Percentiles rank a stretch among this genome's conserved stretches.
Conservation (phyloP, 2,329 filamentous ascomycete species). For the Cladosporium velox region DNA sequence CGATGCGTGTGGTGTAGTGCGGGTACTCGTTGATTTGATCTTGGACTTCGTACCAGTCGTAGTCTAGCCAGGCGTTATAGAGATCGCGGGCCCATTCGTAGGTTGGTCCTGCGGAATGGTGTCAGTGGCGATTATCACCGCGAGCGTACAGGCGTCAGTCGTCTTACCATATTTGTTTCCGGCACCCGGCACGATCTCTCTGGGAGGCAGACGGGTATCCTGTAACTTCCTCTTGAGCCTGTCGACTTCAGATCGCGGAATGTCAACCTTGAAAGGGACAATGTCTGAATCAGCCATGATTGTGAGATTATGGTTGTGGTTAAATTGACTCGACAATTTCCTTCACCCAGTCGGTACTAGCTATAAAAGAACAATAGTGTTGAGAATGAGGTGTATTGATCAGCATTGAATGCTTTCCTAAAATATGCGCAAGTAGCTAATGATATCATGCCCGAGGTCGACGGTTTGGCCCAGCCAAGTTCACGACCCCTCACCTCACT, state of each 20-base stretch:
- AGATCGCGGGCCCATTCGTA: conserved; percentile 39
- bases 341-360: not conserved
- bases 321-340: not conserved
- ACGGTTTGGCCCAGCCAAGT: not conserved
- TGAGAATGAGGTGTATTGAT: no score
- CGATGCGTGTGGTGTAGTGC: conserved; percentile 41
- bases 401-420: no score
- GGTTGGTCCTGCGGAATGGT: conserved; percentile 5
- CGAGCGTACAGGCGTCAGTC: not conserved
- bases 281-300: conserved; percentile 26
- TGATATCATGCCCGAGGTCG: conserved; percentile 6
- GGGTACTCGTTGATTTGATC: conserved; percentile 37
- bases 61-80: conserved; percentile 40
- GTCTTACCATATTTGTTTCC: conserved; percentile 40
- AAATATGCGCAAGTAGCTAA: not conserved
- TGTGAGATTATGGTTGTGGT: not conserved
- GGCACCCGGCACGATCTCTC: conserved; percentile 41
- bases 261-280: conserved; percentile 39
- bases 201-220: conserved; percentile 38
- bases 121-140: not conserved
- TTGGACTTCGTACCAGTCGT: conserved; percentile 39
- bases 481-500: not conserved
- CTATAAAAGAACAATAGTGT: not conserved
- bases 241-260: conserved; percentile 40
- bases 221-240: conserved; percentile 40